These are phyloP conservation scores for Russula griseocarnosa DNA, from an alignment of 768 basidiomycete genomes.

Conservation along the genomic window DNA sequence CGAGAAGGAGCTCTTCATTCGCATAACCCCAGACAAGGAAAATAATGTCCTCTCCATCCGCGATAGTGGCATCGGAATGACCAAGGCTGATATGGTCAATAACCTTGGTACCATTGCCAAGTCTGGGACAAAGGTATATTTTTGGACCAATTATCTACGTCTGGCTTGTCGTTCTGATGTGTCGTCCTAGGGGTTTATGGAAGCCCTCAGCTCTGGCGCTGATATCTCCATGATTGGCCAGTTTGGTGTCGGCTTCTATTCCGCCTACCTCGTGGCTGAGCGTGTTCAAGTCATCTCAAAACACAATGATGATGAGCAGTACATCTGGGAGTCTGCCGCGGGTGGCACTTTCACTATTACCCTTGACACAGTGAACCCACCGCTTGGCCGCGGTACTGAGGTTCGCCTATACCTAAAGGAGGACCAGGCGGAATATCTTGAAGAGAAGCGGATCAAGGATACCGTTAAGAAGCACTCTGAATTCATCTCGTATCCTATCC, in stretches of 20 bases:
- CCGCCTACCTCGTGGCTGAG: conserved; percentile 98
- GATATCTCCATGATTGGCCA: conserved; percentile 97
- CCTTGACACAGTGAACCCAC: conserved; percentile 81
- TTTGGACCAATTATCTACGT: not conserved
- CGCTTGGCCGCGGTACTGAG: conserved; percentile 91
- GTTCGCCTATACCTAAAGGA: conserved; percentile 93
- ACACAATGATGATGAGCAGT: conserved; percentile 99
- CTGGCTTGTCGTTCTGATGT: not conserved
- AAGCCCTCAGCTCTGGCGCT: conserved; percentile 86
- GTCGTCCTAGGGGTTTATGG: conserved; percentile 87
- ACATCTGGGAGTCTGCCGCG: conserved; percentile 99
- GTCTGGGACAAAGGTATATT: conserved; percentile 81
- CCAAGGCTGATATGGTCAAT: conserved; percentile 99
- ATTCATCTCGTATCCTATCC: conserved; percentile 99
- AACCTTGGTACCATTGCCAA: conserved; percentile 96
- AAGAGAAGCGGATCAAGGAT: conserved; percentile 99
- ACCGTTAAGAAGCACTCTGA: conserved; percentile 99
- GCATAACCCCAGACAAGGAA: conserved; percentile 94
- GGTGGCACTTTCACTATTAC: conserved; percentile 99
- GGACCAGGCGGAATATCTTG: conserved; percentile 97
- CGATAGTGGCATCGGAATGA: conserved; percentile 98
- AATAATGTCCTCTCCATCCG: conserved; percentile 87
- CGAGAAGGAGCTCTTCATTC: conserved; percentile 91
- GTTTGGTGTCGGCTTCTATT: conserved; percentile 99
- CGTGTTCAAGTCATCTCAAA: conserved; percentile 98